Evolutionary conservation across 2,329 filamentous ascomycete genomes (phyloP).

Genomic region (Neonectria faginata): DNA sequence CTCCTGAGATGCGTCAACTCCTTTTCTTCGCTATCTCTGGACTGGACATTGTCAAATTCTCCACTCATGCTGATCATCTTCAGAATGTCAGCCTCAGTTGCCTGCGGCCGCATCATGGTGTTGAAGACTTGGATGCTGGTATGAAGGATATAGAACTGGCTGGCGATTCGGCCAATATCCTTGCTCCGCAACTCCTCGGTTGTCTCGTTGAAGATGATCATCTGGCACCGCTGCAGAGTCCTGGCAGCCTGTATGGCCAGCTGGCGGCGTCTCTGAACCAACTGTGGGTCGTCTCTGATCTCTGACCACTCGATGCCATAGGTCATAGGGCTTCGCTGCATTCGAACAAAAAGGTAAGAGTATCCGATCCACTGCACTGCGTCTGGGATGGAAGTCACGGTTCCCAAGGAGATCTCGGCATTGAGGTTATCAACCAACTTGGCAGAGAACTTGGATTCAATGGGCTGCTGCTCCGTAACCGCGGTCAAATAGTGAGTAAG

Average conservation of each 20-base stretch:
- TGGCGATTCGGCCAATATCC: conserved; percentile 95
- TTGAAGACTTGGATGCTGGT: conserved; percentile 97
- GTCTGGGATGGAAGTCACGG: conserved; percentile 93
- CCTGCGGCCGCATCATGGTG: conserved; percentile 86
- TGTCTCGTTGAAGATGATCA: conserved; percentile 97
- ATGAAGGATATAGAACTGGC: conserved; percentile 95
- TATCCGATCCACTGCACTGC: conserved; percentile 98
- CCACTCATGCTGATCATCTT: conserved; percentile 98
- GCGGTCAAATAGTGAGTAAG: conserved; percentile 90
- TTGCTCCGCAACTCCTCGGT: conserved; percentile 95
- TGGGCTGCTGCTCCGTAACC: conserved; percentile 95
- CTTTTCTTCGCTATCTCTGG: conserved; percentile 87
- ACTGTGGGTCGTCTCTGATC: conserved; percentile 84
- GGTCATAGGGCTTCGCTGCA: conserved; percentile 89
- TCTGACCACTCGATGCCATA: conserved; percentile 98
- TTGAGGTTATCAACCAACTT: conserved; percentile 97
- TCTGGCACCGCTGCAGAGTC: conserved; percentile 91
- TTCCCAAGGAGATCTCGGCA: conserved; percentile 92
- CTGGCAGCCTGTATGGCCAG: conserved; percentile 89
- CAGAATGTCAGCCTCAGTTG: conserved; percentile 90
- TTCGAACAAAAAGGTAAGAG: conserved; percentile 96
- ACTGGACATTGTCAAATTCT: conserved; percentile 97
- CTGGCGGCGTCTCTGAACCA: conserved; percentile 87
- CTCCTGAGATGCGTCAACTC: conserved; percentile 82
- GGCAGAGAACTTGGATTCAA: conserved; percentile 94